phyloP scores from a whole-genome alignment of 352 stramenopile species.

The Pythium aquatile region DNA sequence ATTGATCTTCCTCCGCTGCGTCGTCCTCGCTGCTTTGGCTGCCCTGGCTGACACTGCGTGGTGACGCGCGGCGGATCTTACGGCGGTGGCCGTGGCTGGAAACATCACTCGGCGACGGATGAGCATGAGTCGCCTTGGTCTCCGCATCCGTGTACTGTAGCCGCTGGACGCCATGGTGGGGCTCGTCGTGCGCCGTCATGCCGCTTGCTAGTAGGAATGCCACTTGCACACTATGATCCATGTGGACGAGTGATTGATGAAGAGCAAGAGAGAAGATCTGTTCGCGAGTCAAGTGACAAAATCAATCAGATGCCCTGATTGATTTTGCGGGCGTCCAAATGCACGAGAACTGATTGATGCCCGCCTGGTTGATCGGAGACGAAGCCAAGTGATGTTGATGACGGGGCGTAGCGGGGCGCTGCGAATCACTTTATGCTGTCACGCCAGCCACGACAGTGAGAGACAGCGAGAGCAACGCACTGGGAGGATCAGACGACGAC shows the following conservation, averaged over 20 bases:
- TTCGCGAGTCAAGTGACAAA: neutral
- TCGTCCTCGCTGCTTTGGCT: slow-evolving; percentile 19
- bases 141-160: neutral
- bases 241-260: neutral
- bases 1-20: slow-evolving; percentile 2
- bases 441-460: neutral
- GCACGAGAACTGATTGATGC: too few relatives aligned
- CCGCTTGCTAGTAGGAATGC: neutral
- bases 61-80: slow-evolving; percentile 19
- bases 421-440: slow-evolving; percentile 10
- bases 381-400: neutral
- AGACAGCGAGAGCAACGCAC: neutral
- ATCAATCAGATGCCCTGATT: neutral
- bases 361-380: too few relatives aligned
- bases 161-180: neutral
- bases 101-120: neutral
- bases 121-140: neutral
- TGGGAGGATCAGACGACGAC: neutral
- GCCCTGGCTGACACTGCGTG: slow-evolving; percentile 12
- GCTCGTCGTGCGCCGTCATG: slow-evolving; percentile 14
- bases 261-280: neutral
- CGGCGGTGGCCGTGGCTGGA: neutral
- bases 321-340: neutral
- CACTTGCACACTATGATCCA: neutral
- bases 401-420: neutral